A percentile compares a stretch with the other conserved stretches of the same genome.
phyloP scores from a whole-genome alignment of 2,329 filamentous ascomycete species.

The Graphiopsis chlorocephala region DNA sequence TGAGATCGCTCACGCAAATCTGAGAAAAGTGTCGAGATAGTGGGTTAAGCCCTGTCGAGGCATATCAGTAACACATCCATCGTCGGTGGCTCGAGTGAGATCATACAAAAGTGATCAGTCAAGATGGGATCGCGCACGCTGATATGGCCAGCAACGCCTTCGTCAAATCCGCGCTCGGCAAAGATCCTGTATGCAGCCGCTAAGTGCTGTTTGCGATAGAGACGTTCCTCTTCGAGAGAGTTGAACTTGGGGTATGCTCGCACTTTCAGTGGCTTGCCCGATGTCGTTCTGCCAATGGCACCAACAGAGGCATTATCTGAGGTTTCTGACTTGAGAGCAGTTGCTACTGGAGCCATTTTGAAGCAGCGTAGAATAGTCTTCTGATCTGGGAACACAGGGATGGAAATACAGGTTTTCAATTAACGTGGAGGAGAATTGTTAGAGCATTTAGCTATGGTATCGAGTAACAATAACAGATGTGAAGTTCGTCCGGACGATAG shows the following conservation, averaged over 20 bases:
- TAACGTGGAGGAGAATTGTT: not conserved
- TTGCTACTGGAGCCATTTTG: slow-evolving; percentile 40
- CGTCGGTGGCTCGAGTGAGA: not conserved
- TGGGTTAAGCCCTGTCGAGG: slow-evolving; percentile 32
- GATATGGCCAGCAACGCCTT: slow-evolving; percentile 46
- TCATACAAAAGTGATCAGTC: slow-evolving; percentile 36
- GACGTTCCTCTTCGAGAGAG: slow-evolving; percentile 39
- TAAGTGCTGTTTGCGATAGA: slow-evolving; percentile 44
- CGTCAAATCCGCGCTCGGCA: slow-evolving; percentile 40
- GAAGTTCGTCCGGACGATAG: not conserved
- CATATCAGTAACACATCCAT: not conserved
- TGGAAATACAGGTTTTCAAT: not conserved
- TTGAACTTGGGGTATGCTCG: slow-evolving; percentile 44
- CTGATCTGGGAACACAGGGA: not conserved
- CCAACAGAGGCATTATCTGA: slow-evolving; percentile 43
- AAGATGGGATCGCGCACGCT: slow-evolving; percentile 39
- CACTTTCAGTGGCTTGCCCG: slow-evolving; percentile 46
- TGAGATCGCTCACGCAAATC: slow-evolving; percentile 47
- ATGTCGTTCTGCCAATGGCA: slow-evolving; percentile 47
- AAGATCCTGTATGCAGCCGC: slow-evolving; percentile 46
- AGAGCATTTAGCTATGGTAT: not conserved
- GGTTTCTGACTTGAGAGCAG: slow-evolving; percentile 36
- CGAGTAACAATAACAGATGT: not conserved
- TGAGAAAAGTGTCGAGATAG: slow-evolving; percentile 43
- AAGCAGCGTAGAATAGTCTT: not conserved